Conservation (phyloP, 2,329 filamentous ascomycete genomes). For the Colletotrichum phormii region DNA sequence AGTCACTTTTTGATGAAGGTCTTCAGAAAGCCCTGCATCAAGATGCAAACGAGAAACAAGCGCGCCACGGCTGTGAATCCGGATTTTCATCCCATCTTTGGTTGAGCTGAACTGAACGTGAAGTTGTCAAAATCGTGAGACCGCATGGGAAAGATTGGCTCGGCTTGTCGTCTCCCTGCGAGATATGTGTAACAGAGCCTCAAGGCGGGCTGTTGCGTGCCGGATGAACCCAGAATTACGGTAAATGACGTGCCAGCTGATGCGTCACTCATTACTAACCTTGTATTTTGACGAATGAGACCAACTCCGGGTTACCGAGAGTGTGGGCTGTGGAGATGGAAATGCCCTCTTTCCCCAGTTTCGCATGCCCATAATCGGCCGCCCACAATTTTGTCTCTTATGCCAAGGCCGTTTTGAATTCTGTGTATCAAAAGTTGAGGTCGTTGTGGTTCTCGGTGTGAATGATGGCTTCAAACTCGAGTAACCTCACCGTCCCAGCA, state of each 20-base stretch:
- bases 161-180: neutral
- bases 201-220: neutral
- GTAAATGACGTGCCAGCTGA: neutral
- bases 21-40: slow-evolving; percentile 32
- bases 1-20: slow-evolving; percentile 31
- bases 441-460: neutral
- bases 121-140: neutral
- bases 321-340: neutral
- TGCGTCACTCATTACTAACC: no score
- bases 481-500: neutral
- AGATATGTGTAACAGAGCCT: neutral
- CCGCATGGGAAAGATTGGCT: neutral
- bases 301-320: neutral
- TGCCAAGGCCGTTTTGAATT: neutral
- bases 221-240: neutral
- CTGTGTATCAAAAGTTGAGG: neutral
- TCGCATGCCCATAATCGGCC: neutral
- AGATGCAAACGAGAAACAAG: neutral
- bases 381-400: neutral
- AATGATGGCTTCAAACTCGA: neutral
- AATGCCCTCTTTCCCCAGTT: neutral
- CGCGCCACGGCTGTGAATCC: neutral
- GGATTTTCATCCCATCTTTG: neutral
- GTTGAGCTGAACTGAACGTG: slow-evolving; percentile 1
- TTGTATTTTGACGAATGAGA: neutral